Conservation (phyloP, 2,329 filamentous ascomycete species). For the Diatrype stigma region DNA sequence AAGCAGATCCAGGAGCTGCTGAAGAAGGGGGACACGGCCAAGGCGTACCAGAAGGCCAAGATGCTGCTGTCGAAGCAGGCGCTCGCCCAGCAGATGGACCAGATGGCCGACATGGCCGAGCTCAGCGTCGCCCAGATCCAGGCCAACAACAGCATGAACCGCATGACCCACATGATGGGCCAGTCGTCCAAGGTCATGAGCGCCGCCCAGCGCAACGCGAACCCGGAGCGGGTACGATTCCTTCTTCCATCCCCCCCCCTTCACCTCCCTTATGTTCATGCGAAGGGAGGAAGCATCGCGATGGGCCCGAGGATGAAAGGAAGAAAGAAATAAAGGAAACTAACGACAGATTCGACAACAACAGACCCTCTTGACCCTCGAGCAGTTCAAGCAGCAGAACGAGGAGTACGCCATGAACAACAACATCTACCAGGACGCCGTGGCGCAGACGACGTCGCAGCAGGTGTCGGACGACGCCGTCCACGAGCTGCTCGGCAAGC, state of each 20-base stretch:
- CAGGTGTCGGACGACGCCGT: slow-evolving; percentile 78
- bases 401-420: slow-evolving; percentile 62
- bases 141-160: slow-evolving; percentile 62
- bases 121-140: slow-evolving; percentile 58
- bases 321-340: too few species aligned
- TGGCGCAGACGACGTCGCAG: slow-evolving; percentile 69
- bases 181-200: slow-evolving; percentile 56
- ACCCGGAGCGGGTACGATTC: slow-evolving; percentile 48
- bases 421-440: slow-evolving; percentile 82
- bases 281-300: too few species aligned
- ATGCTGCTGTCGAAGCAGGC: slow-evolving; percentile 59
- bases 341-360: not conserved
- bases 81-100: slow-evolving; percentile 59
- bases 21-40: slow-evolving; percentile 60
- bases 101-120: slow-evolving; percentile 62
- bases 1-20: slow-evolving; percentile 61
- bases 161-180: slow-evolving; percentile 61
- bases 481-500: slow-evolving; percentile 77
- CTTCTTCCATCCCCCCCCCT: not conserved
- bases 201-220: slow-evolving; percentile 53
- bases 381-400: slow-evolving; percentile 59
- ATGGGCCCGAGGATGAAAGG: too few species aligned
- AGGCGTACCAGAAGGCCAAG: slow-evolving; percentile 61
- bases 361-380: slow-evolving; percentile 55
- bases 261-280: not conserved